Evolutionary conservation across 768 basidiomycete genomes (phyloP), one percentile per base, ranked within the genome.

Genomic region (Podaxis sp.): DNA sequence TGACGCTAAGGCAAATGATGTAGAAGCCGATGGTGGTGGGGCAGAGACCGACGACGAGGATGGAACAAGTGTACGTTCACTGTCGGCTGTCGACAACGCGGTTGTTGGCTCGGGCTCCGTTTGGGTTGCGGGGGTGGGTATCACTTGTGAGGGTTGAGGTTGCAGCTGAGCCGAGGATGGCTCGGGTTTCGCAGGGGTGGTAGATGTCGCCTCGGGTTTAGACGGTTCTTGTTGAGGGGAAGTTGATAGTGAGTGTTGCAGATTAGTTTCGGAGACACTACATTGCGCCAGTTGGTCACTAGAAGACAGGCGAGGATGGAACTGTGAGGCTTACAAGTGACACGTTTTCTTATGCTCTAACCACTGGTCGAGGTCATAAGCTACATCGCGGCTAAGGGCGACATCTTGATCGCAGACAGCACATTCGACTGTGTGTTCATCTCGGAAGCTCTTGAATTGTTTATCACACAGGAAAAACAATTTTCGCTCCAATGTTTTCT

Each of bases 301-400:
- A 6, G 24, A 46, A 46, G 6, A 22, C 56, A 57, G n/a, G 63
- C 17, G 63, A 63, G 52, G 50, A 51, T 51, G 30, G 53, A 44
- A 49, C 44, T 30, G n/a, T 20, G 13, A 33, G 33, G 56, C 68
- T 57, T 51, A 72, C 73, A 69, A 69, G 55, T 74, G 70, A 72
- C 89, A 89, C 8, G 64, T 70, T 10, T 67, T 63, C 71, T 90
- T 90, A 68, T 91, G 89, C 46, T 79, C 80, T 49, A 82, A 78
- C 89, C 89, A 91, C 55, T 72, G 80, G 13, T 79, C 76, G 53
- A 89, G 71, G 64, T 86, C 83, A 65, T 86, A 90, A 22, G 88
- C 85, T n/a, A 75, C 74, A 30, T 81, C 80, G 2, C 82, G 80
- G 26, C 76, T 78, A 54, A 87, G 70, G 11, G 63, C 65, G 56